These are phyloP conservation scores for Aspergillus sojae DNA, from an alignment of 2,329 filamentous ascomycete genomes.

Conservation along the genomic window DNA sequence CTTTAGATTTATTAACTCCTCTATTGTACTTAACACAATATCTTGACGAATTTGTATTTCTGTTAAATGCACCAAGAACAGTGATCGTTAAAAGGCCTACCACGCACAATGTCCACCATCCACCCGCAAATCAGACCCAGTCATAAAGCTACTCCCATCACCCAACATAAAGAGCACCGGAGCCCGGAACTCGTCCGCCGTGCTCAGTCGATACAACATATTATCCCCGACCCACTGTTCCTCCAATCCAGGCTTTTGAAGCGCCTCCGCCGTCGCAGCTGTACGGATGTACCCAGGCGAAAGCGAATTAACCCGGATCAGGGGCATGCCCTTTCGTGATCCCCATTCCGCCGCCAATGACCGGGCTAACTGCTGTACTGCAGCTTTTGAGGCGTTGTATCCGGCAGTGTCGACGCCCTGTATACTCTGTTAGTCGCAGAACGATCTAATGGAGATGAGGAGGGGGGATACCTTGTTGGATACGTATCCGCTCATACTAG, in stretches of 20 bases:
- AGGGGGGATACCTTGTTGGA: conserved; percentile 17
- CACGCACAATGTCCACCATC: conserved; percentile 31
- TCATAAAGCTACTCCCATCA: conserved; percentile 41
- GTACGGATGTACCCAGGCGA: conserved; percentile 27
- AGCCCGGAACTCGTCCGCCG: conserved; percentile 32
- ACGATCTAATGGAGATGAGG: too few species aligned
- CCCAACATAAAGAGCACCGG: conserved; percentile 35
- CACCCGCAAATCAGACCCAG: conserved; percentile 35
- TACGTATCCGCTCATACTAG: conserved; percentile 25
- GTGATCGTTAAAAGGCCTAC: not conserved
- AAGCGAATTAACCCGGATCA: conserved; percentile 26
- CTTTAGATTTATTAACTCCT: too few species aligned
- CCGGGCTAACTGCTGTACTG: conserved; percentile 48
- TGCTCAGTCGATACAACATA: conserved; percentile 26
- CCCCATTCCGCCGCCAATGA: conserved; percentile 52
- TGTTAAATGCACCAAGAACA: rapidly evolving
- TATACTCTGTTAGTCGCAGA: too few species aligned
- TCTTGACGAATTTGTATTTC: too few species aligned
- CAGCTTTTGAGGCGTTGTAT: conserved; percentile 53
- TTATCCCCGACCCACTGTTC: conserved; percentile 21
- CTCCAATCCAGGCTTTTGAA: conserved; percentile 21
- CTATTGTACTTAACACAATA: too few species aligned
- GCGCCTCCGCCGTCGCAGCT: conserved; percentile 13
- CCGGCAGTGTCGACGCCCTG: conserved; percentile 19
- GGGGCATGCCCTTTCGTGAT: conserved; percentile 24